Conservation (phyloP, 371 early-diverging fungal genomes). For the Nematocida parisii region DNA sequence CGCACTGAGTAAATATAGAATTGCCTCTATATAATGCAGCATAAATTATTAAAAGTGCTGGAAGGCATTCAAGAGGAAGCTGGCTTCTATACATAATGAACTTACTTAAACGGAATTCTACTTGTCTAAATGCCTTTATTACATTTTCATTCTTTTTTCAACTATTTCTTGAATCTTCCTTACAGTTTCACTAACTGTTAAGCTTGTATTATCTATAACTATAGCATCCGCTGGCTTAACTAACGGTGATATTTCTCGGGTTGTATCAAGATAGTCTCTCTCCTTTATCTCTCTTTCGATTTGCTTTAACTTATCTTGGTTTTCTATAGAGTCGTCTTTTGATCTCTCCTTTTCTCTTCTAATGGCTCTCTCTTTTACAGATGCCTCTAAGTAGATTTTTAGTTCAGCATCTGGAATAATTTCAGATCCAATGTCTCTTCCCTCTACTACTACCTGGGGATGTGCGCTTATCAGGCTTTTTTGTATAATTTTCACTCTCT, state of each 20-base stretch:
- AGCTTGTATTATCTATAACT: conserved; percentile 75
- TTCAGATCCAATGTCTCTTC: conserved; percentile 82
- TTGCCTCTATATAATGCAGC: too few species aligned
- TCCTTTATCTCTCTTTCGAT: conserved; percentile 64
- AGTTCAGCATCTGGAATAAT: conserved; percentile 82
- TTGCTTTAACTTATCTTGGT: conserved; percentile 30
- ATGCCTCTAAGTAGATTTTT: conserved; percentile 80
- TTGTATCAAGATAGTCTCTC: conserved; percentile 77
- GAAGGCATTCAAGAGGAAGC: too few species aligned
- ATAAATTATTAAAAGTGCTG: too few species aligned
- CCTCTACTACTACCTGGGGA: conserved; percentile 81
- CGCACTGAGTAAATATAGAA: too few species aligned
- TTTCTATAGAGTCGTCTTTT: conserved; percentile 68
- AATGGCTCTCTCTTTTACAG: conserved; percentile 75
- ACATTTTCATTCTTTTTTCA: conserved; percentile 63
- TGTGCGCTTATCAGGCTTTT: conserved; percentile 70
- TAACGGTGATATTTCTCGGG: conserved; percentile 76
- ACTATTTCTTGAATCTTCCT: conserved; percentile 71
- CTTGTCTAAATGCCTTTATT: conserved; percentile 40
- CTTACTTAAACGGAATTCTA: background rate
- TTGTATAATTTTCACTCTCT: conserved; percentile 73
- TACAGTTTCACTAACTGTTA: conserved; percentile 77
- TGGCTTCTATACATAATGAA: too few species aligned
- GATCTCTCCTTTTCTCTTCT: conserved; percentile 70
- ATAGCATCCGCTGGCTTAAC: conserved; percentile 77